Evolutionary conservation across 2,329 filamentous ascomycete genomes (phyloP).

Genomic region (Pyricularia sp.): DNA sequence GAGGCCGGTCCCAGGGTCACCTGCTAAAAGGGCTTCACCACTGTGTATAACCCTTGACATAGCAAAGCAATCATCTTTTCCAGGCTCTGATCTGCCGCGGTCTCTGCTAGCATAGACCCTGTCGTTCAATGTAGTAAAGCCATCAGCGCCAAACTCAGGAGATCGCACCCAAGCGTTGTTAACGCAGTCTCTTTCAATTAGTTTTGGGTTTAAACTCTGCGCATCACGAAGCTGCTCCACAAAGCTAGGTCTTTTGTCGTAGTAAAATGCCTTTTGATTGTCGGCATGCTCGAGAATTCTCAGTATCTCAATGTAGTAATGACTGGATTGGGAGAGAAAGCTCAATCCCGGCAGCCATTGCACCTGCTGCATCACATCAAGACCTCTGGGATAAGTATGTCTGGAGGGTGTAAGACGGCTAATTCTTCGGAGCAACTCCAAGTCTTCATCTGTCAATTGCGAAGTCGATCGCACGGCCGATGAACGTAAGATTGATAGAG

Average conservation of each 20-base stretch:
- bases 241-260: background rate
- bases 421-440: slow-evolving; percentile 25
- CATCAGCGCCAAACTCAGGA: background rate
- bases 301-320: background rate
- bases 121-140: background rate
- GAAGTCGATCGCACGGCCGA: slow-evolving; percentile 26
- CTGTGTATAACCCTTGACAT: background rate
- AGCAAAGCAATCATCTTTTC: background rate
- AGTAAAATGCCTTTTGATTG: background rate
- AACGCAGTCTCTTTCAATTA: background rate
- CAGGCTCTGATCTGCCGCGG: no score
- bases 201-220: background rate
- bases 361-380: background rate
- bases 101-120: background rate
- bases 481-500: slow-evolving; percentile 36
- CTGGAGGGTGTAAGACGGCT: slow-evolving; percentile 17
- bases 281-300: background rate
- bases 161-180: background rate
- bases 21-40: background rate
- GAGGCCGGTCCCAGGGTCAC: background rate
- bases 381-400: background rate
- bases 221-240: background rate
- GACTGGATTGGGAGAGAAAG: background rate
- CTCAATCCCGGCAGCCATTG: background rate
- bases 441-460: slow-evolving; percentile 21